Base-by-base conservation (phyloP, 192 early-diverging fungal species). In the Backusella australiensis region DNA sequence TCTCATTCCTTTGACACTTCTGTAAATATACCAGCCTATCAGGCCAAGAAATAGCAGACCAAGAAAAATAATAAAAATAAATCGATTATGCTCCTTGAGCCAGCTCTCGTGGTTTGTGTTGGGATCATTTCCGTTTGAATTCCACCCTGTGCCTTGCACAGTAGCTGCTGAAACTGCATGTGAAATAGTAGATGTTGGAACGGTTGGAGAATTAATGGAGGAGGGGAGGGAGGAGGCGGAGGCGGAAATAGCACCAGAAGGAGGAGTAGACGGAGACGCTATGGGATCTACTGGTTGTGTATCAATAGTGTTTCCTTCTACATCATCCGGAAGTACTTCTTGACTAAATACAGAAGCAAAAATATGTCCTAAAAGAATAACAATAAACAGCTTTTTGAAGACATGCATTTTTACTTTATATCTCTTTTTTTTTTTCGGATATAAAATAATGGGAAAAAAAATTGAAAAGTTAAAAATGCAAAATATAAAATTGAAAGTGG, bases 21-120 rank as follows among this genome's bases (percentile, higher is more conserved):
- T 53, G 14, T 76, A 65, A 17, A 80, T 73, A 39, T 80, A 80
- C 38, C 59, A 80, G 17, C 72, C 23, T 35, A 80, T 39, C 4
- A 76, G 17, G n/a, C 46, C 63, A 14, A 65, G 35, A 19, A 76
- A 17, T 9, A 80, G 19, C 9, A 72, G 34, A 32, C 79, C 79
- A 11, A 80, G 69, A 39, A 80, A 65, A 36, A 80, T 39, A 9
- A 80, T 52, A 73, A 80, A 80, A 42, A 80, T 71, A 72, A 71
- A 80, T 49, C 79, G 75, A 46, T 75, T 75, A 70, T 80, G 67
- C 21, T 80, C 46, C 38, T 76, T 69, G 6, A 80, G 75, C 79
- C 79, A 80, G 35, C 59, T 80, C 21, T 73, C 35, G 2, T 52
- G 49, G 34, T 77, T 63, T 63, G 11, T 4, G 29, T 63, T 63